Base-by-base conservation (phyloP, 2,329 filamentous ascomycete species). In the Ambrosiella cleistominuta region DNA sequence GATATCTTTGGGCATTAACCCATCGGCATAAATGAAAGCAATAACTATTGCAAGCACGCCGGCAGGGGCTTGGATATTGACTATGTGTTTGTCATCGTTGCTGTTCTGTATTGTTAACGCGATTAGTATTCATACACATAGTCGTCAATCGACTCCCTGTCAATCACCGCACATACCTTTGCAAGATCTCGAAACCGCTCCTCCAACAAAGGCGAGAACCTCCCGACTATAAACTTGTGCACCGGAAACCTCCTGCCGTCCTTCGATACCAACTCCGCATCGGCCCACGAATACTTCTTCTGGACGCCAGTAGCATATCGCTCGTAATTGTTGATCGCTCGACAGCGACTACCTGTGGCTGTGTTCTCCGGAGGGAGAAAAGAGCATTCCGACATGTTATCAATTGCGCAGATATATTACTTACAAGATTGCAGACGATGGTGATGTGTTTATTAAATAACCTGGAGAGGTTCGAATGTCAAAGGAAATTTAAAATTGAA, bases 11-110 rank as follows among this genome's bases (percentile, higher is more conserved):
- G 52, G 52, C 37, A 54, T 15, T 19, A 54, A 42, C 5, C 52
- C 52, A 40, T 54, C 52, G 11, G 52, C 15, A 27, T 54, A 54
- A 17, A 54, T 54, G 13, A n/a, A 54, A 15, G 52, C 52, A 2
- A 54, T 15, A 2, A 54, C 4, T 35, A 54, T 54, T 13, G 35
- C 52, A 54, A 54, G 15, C 9, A 38, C 52, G 6, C 12, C 9
- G 11, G n/a, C 35, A 11, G 52, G 35, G 7, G 52, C 52, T 7
- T 40, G 37, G 13, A 54, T 19, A 12, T 17, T 12, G 19, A 54
- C 37, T 19, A 5, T 15, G 12, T 37, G 52, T 7, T 12, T 9
- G 1, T 9, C 2, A 8, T 15, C 44, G 7, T 15, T 47, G 7
- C n/a, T 8, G n/a, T 8, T 15, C 44, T 47, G n/a, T 8, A 47